Percentiles rank a stretch among this genome's conserved stretches.
Evolutionary conservation across 306 rosid species (phyloP).

Genomic region (Cyclanthera cordifolia): DNA sequence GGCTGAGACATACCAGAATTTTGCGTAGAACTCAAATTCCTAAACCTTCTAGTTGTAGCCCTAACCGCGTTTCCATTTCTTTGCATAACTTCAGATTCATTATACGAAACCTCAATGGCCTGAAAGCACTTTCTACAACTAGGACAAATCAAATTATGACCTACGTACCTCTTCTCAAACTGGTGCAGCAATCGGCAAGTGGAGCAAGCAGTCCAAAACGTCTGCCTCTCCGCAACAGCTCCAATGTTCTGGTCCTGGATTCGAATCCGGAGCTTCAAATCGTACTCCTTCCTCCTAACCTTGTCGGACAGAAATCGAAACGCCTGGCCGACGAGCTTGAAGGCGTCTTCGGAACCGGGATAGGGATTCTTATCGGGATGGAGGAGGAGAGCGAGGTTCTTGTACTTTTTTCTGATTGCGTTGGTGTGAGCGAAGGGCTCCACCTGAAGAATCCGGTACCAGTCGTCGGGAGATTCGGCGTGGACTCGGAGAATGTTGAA

Average conservation of each 20-base stretch:
- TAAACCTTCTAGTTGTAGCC: slow-evolving; percentile 23
- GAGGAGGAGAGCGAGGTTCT: slow-evolving; percentile 50
- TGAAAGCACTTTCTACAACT: slow-evolving; percentile 57
- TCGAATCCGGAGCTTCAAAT: slow-evolving; percentile 42
- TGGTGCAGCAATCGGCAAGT: slow-evolving; percentile 66
- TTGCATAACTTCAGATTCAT: slow-evolving; percentile 23
- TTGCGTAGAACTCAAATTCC: slow-evolving; percentile 11
- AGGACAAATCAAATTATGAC: slow-evolving; percentile 56
- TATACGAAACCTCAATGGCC: slow-evolving; percentile 43
- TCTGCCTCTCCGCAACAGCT: slow-evolving; percentile 19
- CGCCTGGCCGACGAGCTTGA: slow-evolving; percentile 62
- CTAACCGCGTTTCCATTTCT: slow-evolving; percentile 19
- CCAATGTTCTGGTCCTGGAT: slow-evolving; percentile 42
- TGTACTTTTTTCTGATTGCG: slow-evolving; percentile 49
- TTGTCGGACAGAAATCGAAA: slow-evolving; percentile 51
- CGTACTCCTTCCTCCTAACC: slow-evolving; percentile 44
- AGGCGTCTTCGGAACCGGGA: slow-evolving; percentile 54
- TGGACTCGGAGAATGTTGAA: slow-evolving; percentile 43
- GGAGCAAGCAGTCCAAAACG: slow-evolving; percentile 76
- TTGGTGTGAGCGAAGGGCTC: slow-evolving; percentile 51
- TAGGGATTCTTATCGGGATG: slow-evolving; percentile 58
- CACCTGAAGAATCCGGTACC: slow-evolving; percentile 49
- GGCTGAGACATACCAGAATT: not conserved
- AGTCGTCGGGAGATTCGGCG: slow-evolving; percentile 31
- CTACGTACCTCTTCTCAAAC: slow-evolving; percentile 66